Evolutionary conservation across 306 rosid species (phyloP), one percentile per base, ranked within the genome.

Genomic region (Lablab purpureus): DNA sequence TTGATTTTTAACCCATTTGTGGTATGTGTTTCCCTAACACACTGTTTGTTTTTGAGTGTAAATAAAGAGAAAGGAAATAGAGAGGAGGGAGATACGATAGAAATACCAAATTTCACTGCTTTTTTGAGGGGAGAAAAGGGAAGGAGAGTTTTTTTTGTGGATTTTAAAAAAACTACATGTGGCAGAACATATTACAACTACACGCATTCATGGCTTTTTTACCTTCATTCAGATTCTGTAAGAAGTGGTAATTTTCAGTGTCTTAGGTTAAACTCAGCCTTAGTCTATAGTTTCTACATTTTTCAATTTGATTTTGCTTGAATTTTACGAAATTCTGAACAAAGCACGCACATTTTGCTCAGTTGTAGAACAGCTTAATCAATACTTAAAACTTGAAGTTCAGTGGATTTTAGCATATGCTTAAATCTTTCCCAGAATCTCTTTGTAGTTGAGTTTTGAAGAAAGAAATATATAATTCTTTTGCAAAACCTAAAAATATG

Each of bases 401-500:
- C 32, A 37, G 25, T 46, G 5, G 9, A 32, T 12, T 46, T 21
- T 77, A 59, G 27, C 65, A 9, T 17, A 9, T 52, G 10, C 36
- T 1, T 22, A 11, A 43, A 62, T 19, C 51, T 40, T 62, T 30
- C 45, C 68, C 40, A 14, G 72, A 58, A 18, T 68, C 15, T 47
- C 27, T 41, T 30, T 63, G 63, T 36, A 41, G 12, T 74, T 67
- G 17, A 4, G 28, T 27, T 21, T 67, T 22, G 47, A 8, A 45
- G 36, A 43, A 10, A 52, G 8, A 52, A 8, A 14, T 11, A 14
- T 52, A 41, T 18, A 17, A 40, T 69, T 46, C 10, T 60, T 40
- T 3, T 52, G 25, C 18, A 46, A 21, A 80, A 71, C 27, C 78
- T 71, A 71, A 80, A 40, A 58, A 63, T 51, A 49, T 63, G 40